phyloP scores from a whole-genome alignment of 1,284 basidiomycete species.

The Phylloboletellus chloephorus region DNA sequence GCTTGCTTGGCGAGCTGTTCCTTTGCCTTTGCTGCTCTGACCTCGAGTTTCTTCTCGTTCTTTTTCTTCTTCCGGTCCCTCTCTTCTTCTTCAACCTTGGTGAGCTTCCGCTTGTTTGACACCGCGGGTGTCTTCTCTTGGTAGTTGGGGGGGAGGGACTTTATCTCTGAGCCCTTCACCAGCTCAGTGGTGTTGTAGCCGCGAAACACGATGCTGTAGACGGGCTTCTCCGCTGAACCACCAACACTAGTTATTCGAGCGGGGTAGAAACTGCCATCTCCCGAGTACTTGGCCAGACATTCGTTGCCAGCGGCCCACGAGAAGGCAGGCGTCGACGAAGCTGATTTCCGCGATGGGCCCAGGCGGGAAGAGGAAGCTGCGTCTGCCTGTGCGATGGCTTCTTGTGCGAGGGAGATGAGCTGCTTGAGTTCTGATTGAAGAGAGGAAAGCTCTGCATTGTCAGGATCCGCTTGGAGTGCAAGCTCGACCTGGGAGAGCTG shows the following conservation, averaged over 20 bases:
- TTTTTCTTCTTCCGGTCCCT: constrained; percentile 90
- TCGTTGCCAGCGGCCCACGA: constrained; percentile 84
- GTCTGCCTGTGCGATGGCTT: constrained; percentile 64
- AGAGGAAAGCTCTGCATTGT: constrained; percentile 70
- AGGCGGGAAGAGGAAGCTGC: constrained; percentile 55
- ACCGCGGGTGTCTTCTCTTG: constrained; percentile 36
- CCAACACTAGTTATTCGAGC: constrained; percentile 86
- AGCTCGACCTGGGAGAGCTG: constrained; percentile 88
- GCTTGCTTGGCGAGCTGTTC: constrained; percentile 87
- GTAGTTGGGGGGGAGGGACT: constrained; percentile 59
- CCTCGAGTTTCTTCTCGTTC: constrained; percentile 93
- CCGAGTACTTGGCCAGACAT: constrained; percentile 87
- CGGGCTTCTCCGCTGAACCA: constrained; percentile 79
- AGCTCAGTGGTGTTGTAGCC: constrained; percentile 95
- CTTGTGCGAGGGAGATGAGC: constrained; percentile 83
- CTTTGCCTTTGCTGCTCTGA: constrained; percentile 80
- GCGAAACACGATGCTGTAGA: constrained; percentile 93
- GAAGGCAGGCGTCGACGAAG: constrained; percentile 45
- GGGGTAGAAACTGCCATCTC: constrained; percentile 87
- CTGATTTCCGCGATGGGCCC: constrained; percentile 50
- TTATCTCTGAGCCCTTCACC: constrained; percentile 69
- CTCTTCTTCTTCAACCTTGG: constrained; percentile 81
- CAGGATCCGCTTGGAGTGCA: constrained; percentile 78
- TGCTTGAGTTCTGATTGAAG: constrained; percentile 84
- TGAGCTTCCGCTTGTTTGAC: constrained; percentile 70